phyloP scores from a whole-genome alignment of 1,139 yeast species.

The Protomyces pachydermus region DNA sequence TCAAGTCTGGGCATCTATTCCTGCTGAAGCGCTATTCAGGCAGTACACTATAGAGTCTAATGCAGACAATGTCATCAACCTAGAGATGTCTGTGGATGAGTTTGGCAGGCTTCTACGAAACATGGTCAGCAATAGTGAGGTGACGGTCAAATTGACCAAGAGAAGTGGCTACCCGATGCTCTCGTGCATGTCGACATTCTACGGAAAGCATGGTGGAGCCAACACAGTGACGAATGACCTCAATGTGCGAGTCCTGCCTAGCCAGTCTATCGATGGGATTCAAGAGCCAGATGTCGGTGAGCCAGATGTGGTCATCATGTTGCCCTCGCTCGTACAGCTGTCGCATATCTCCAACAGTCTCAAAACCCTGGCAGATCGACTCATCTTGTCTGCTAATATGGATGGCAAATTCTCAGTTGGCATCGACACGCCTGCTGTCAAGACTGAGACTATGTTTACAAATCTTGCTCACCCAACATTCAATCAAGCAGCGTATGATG shows the following conservation, averaged over 20 bases:
- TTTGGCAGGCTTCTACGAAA: constrained; percentile 26
- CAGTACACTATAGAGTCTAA: constrained; percentile 27
- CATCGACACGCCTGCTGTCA: constrained; percentile 35
- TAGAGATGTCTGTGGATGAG: constrained; percentile 27
- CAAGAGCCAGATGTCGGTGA: constrained; percentile 36
- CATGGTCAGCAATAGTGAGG: constrained; percentile 24
- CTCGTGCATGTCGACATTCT: constrained; percentile 26
- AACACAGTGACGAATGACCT: constrained; percentile 29
- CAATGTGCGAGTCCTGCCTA: constrained; percentile 29
- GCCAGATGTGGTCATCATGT: constrained; percentile 34
- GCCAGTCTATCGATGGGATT: constrained; percentile 24
- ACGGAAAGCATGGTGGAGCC: constrained; percentile 27
- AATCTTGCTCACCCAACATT: constrained; percentile 35
- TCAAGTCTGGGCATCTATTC: constrained; percentile 29
- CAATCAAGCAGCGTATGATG: constrained; percentile 29
- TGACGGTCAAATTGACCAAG: constrained; percentile 28
- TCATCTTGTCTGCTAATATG: constrained; percentile 35
- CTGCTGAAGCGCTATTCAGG: constrained; percentile 19
- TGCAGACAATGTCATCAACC: constrained; percentile 29
- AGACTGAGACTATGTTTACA: constrained; percentile 36
- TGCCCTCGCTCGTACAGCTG: constrained; percentile 34
- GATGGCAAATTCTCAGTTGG: constrained; percentile 36
- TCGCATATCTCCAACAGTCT: constrained; percentile 35
- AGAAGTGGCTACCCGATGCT: constrained; percentile 29
- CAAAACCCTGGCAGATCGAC: constrained; percentile 34